These are phyloP conservation scores for Phaeosphaeriaceae sp. DNA, from an alignment of 2,329 filamentous ascomycete genomes.

Conservation along the genomic window DNA sequence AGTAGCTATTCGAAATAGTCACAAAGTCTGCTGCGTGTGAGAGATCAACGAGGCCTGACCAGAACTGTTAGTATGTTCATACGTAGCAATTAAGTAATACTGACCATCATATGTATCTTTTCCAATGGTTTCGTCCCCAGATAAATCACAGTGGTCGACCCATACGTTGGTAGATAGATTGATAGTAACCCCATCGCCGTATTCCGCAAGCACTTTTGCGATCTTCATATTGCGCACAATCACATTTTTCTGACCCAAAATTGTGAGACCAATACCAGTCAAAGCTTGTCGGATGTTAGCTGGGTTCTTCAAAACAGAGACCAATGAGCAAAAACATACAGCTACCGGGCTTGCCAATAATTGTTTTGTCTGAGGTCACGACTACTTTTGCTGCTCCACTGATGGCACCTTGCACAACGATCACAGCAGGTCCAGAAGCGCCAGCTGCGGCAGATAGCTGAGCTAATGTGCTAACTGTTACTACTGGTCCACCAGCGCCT, in stretches of 20 bases:
- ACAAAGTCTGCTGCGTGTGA: slow-evolving; percentile 68
- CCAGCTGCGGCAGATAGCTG: slow-evolving; percentile 57
- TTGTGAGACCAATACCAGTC: slow-evolving; percentile 57
- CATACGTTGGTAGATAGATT: slow-evolving; percentile 61
- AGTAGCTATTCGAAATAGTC: slow-evolving; percentile 59
- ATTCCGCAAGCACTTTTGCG: slow-evolving; percentile 61
- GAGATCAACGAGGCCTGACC: slow-evolving; percentile 58
- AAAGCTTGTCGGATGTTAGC: slow-evolving; percentile 47
- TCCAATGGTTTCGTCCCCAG: slow-evolving; percentile 48
- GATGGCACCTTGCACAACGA: slow-evolving; percentile 33
- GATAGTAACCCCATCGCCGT: slow-evolving; percentile 66
- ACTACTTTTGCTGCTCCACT: slow-evolving; percentile 32
- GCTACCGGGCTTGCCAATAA: slow-evolving; percentile 49
- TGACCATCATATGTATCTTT: slow-evolving; percentile 13
- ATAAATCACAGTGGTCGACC: slow-evolving; percentile 71
- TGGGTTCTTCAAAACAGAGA: background rate
- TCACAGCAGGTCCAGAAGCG: slow-evolving; percentile 23
- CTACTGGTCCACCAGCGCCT: slow-evolving; percentile 59
- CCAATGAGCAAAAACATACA: slow-evolving; percentile 32
- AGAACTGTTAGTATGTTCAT: too few species aligned
- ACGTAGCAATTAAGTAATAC: too few species aligned
- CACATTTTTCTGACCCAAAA: slow-evolving; percentile 62
- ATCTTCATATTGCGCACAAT: slow-evolving; percentile 68
- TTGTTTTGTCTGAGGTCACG: slow-evolving; percentile 29
- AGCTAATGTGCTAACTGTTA: slow-evolving; percentile 60